phyloP scores from a whole-genome alignment of 164 flowering plant genomes.

The Akebia trifoliata region DNA sequence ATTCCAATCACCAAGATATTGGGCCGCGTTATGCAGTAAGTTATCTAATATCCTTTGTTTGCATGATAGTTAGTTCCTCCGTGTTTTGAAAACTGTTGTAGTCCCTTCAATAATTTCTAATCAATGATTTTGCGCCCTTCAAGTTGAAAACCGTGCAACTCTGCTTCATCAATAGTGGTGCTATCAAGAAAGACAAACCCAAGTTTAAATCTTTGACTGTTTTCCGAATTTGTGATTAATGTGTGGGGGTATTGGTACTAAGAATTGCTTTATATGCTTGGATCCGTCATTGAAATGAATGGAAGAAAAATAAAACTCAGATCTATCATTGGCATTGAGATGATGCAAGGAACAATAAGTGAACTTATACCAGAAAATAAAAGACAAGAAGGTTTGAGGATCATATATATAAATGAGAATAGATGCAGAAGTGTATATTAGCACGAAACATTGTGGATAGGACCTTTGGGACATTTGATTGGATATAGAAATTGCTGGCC shows the following conservation, averaged over 20 bases:
- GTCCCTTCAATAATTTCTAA: background rate
- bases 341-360: background rate
- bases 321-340: background rate
- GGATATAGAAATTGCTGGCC: background rate
- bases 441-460: background rate
- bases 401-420: background rate
- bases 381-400: background rate
- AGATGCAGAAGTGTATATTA: background rate
- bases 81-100: background rate
- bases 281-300: background rate
- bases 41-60: conserved; percentile 8
- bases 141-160: background rate
- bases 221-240: background rate
- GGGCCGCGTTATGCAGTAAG: conserved; percentile 97
- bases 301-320: background rate
- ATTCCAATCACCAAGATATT: conserved; percentile 97
- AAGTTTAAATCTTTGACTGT: background rate
- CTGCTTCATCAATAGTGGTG: conserved; percentile 3
- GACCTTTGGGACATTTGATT: background rate
- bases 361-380: background rate
- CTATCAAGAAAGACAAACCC: background rate
- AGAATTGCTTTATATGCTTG: background rate
- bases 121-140: too few relatives aligned
- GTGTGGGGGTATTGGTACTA: background rate
- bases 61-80: background rate